A percentile compares a stretch with the other conserved stretches of the same genome.
phyloP scores from a whole-genome alignment of 2,329 filamentous ascomycete genomes.

The Alternaria metachromatica region DNA sequence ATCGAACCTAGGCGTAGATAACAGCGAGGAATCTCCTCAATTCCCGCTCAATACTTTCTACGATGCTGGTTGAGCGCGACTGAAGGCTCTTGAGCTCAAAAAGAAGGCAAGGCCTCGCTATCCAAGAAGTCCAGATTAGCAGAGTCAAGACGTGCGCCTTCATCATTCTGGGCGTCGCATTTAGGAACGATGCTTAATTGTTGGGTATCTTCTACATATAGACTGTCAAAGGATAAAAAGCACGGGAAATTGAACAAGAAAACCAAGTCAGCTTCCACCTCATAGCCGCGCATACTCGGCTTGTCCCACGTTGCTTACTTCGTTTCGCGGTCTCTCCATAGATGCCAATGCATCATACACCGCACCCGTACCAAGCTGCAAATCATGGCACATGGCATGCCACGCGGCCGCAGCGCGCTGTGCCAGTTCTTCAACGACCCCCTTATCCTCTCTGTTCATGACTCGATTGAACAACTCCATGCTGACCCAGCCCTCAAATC shows the following conservation, averaged over 20 bases:
- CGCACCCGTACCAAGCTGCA: slow-evolving; percentile 28
- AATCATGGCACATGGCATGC: slow-evolving; percentile 56
- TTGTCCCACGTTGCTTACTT: not conserved
- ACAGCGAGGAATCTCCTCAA: slow-evolving; percentile 19
- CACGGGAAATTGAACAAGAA: not conserved
- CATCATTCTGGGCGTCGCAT: not conserved
- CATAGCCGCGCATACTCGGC: slow-evolving; percentile 11
- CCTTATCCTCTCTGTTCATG: slow-evolving; percentile 61
- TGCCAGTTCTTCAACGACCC: slow-evolving; percentile 64
- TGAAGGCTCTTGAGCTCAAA: not conserved
- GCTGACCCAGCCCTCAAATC: slow-evolving; percentile 73
- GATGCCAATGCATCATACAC: not conserved
- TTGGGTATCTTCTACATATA: not conserved
- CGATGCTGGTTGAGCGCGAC: slow-evolving; percentile 18
- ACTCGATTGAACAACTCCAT: slow-evolving; percentile 72
- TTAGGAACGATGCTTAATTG: not conserved
- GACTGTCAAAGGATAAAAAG: not conserved
- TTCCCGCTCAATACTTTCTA: slow-evolving; percentile 30
- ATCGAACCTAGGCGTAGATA: slow-evolving; percentile 33
- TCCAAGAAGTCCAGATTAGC: not conserved
- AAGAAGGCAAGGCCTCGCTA: not conserved
- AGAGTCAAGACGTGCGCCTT: not conserved
- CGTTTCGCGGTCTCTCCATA: not conserved
- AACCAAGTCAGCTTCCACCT: not conserved
- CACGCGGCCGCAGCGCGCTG: slow-evolving; percentile 59